Base-by-base conservation (phyloP, 2,329 filamentous ascomycete species). In the Claviceps digitariae region DNA sequence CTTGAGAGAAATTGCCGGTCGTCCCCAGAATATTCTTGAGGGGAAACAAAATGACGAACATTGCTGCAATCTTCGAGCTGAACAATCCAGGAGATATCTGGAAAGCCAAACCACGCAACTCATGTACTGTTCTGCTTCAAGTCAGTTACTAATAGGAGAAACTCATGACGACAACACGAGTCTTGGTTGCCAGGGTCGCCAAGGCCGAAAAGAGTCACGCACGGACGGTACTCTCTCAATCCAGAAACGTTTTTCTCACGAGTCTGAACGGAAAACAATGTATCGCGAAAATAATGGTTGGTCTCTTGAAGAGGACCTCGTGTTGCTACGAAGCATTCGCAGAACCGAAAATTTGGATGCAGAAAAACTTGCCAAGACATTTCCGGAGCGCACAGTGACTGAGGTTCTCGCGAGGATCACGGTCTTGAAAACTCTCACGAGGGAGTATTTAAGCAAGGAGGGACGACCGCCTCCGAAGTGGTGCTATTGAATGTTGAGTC, bases 251-350 rank as follows among this genome's bases (percentile, higher is more conserved):
- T 2, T 21, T 4, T 10, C 9, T 21, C 17, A 21, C 20, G n/a
- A 41, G 9, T 10, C 38, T 41, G 27, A 29, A 5, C 27, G n/a
- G 38, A 17, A 41, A 20, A 17, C 17, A 21, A 41, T n/a, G 20
- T 12, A 15, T 20, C 10, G 23, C 20, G 20, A 64, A 27, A 61
- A 61, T 9, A 7, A 29, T 29, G 27, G 27, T 29, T 66, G 64
- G 63, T 36, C 56, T 29, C 51, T 56, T 41, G 54, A 55, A 54
- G 64, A 66, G 52, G 64, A 66, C 52, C 57, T 64, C 1, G 50
- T 31, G n/a, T 55, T 66, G 17, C 52, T 66, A 10, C 54, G 49
- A 25, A 45, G 56, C 52, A 60, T 66, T 23, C 59, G 62, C 20
- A 59, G 56, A 21, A 52, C 54, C 1, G 49, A 49, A 17, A 49